Conservation (phyloP, 2,329 filamentous ascomycete species). For the Septoria petroselini region DNA sequence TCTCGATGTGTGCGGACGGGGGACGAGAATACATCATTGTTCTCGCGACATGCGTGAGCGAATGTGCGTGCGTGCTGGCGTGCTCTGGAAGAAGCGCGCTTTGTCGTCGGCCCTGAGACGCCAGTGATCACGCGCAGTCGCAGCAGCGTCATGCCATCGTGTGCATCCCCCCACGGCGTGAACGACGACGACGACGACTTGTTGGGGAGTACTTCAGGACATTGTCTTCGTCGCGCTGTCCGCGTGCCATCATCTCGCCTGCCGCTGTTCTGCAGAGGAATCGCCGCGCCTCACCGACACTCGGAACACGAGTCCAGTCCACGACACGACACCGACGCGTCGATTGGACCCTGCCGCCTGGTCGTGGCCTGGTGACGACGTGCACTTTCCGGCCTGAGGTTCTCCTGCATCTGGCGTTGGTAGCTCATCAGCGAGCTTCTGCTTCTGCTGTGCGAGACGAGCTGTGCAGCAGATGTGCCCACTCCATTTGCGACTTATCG, state of each 20-base stretch:
- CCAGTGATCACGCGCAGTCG: neutral
- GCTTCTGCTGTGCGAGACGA: no score
- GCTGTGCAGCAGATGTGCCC: neutral
- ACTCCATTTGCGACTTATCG: neutral
- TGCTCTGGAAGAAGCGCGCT: no score
- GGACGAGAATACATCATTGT: no score
- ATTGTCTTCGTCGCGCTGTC: neutral
- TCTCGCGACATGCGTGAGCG: no score
- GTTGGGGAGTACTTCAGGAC: neutral
- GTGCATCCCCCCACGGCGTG: neutral
- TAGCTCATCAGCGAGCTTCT: no score
- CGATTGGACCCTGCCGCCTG: neutral
- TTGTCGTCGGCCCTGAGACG: neutral
- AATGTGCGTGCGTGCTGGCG: no score
- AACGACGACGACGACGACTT: no score
- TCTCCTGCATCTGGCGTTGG: no score
- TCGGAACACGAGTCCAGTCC: neutral
- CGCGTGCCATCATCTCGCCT: neutral
- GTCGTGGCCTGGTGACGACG: neutral
- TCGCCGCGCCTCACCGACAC: constrained; percentile 1
- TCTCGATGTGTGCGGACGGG: no score
- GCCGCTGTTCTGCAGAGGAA: neutral
- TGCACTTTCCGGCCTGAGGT: neutral
- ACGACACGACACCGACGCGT: neutral
- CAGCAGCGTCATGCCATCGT: neutral